Conservation (phyloP, 345 rosid genomes). For the Aquilaria sinensis region DNA sequence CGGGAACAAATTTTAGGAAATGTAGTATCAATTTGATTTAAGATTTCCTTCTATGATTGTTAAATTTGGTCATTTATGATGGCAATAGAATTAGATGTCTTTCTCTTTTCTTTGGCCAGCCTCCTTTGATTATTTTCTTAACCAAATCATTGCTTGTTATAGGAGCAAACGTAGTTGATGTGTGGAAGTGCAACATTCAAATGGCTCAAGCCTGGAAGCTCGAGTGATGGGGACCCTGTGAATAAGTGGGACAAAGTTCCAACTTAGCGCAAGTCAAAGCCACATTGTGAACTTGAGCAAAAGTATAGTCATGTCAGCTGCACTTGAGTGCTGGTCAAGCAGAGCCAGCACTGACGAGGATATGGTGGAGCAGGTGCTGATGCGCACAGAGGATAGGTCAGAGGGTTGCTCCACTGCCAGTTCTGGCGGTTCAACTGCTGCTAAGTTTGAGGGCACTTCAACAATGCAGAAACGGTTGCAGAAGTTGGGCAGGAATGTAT, state of each 20-base stretch:
- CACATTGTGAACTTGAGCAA: background rate
- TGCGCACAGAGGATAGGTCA: constrained; percentile 78
- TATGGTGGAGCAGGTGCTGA: constrained; percentile 87
- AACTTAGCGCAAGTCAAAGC: background rate
- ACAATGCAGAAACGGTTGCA: constrained; percentile 75
- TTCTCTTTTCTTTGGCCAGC: no score
- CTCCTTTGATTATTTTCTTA: no score
- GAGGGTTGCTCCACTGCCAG: constrained; percentile 30
- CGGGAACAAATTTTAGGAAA: no score
- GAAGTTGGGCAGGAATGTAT: constrained; percentile 76
- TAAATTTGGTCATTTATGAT: no score
- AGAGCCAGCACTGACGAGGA: constrained; percentile 85
- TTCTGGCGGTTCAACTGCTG: constrained; percentile 8
- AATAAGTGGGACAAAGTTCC: background rate
- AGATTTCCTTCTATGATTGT: no score
- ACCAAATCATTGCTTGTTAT: no score
- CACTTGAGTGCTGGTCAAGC: constrained; percentile 95
- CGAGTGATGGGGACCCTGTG: background rate
- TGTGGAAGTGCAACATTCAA: no score
- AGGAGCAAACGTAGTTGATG: no score
- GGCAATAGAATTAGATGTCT: no score
- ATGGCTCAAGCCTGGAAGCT: constrained; percentile 2
- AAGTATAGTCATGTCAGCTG: constrained; percentile 63
- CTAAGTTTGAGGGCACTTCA: constrained; percentile 30
- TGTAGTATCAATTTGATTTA: no score